Conservation (phyloP, 148 eudicot species). For the Rhododendron kiyosumense region DNA sequence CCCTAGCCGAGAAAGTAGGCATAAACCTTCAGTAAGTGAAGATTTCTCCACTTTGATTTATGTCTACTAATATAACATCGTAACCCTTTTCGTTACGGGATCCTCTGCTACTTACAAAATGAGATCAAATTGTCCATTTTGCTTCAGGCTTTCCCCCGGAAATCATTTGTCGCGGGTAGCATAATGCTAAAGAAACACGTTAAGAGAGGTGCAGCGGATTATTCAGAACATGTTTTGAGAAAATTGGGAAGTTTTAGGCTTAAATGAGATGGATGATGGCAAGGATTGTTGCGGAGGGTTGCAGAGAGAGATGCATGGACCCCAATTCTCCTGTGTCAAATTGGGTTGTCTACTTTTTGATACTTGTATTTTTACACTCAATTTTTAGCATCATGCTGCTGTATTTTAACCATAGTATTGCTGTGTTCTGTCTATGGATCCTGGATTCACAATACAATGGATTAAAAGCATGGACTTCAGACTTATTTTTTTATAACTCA, state of each 20-base stretch:
- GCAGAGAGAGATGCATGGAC: neutral
- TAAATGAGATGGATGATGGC: neutral
- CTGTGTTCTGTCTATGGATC: neutral
- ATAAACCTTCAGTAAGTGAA: conserved; percentile 31
- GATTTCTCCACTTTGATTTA: neutral
- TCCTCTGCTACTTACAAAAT: neutral
- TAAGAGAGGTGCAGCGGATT: neutral
- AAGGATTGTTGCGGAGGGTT: neutral
- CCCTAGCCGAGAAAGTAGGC: conserved; percentile 28
- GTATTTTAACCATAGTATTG: neutral
- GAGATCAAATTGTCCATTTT: neutral
- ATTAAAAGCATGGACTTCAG: neutral
- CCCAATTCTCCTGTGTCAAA: neutral
- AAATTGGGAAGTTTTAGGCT: conserved; percentile 5
- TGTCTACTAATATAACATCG: neutral
- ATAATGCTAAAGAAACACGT: neutral
- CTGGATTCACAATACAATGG: neutral
- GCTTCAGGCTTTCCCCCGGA: conserved; percentile 8
- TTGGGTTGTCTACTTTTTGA: neutral
- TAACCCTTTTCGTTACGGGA: neutral
- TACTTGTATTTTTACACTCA: neutral
- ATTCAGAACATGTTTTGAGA: neutral
- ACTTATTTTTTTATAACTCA: neutral
- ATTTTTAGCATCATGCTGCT: neutral
- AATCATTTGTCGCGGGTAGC: neutral